A percentile compares a stretch with the other conserved stretches of the same genome.
Conservation (phyloP, 148 eudicot species). For the Amaranthus palmeri region DNA sequence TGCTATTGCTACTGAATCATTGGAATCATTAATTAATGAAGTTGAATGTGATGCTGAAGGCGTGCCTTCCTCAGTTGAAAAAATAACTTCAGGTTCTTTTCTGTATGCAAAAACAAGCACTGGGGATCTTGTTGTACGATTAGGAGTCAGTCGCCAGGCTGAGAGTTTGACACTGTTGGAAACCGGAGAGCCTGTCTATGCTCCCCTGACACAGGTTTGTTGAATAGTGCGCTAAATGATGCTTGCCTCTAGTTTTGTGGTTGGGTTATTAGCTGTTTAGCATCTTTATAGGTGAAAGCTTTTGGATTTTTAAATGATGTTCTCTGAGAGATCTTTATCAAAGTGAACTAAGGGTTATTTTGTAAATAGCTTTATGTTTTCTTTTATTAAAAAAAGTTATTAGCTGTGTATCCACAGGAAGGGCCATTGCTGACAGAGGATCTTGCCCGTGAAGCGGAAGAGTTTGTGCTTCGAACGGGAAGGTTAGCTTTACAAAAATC, state of each 20-base stretch:
- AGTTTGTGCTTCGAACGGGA: constrained; percentile 87
- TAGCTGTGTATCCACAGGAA: constrained; percentile 48
- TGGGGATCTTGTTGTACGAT: constrained; percentile 70
- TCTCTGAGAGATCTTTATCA: too few species aligned
- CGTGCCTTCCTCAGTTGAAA: constrained; percentile 37
- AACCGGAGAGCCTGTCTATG: constrained; percentile 81
- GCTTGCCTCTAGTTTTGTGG: constrained; percentile 3
- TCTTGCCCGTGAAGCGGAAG: constrained; percentile 86
- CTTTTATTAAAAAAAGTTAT: neutral
- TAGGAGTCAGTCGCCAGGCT: constrained; percentile 58
- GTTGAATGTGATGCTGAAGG: constrained; percentile 45
- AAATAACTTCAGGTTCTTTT: constrained; percentile 31
- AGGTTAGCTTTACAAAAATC: constrained; percentile 44
- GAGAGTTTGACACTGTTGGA: constrained; percentile 70
- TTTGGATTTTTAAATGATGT: too few species aligned
- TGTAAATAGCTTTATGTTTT: too few species aligned
- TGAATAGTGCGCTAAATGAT: constrained; percentile 9
- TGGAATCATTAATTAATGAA: constrained; percentile 49
- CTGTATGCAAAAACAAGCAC: constrained; percentile 56
- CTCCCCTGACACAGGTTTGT: constrained; percentile 82
- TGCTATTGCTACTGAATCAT: constrained; percentile 47
- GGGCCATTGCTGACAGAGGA: constrained; percentile 92
- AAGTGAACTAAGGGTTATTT: too few species aligned
- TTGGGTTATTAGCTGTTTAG: constrained; percentile 11
- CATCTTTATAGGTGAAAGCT: too few species aligned